Evolutionary conservation across 1,139 yeast species (phyloP).

Genomic region (Saccharomyces hybrid): DNA sequence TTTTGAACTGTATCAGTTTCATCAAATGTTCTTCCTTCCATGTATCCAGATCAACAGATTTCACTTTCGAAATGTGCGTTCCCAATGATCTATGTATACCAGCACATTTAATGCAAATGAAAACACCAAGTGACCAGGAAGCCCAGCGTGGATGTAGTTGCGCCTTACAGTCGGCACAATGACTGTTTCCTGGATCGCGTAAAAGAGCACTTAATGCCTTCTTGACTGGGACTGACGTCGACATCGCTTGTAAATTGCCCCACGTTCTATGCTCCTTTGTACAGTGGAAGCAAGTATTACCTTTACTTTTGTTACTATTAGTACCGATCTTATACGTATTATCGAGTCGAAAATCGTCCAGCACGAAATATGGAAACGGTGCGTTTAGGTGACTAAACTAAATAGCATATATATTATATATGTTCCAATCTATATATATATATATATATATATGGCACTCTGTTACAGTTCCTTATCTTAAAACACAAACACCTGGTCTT

Average conservation of each 20-base stretch:
- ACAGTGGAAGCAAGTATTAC: neutral
- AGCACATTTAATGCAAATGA: slow-evolving; percentile 86
- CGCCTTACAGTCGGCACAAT: slow-evolving; percentile 87
- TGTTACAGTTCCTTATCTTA: slow-evolving; percentile 26
- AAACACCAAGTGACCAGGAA: slow-evolving; percentile 89
- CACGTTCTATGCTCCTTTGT: neutral
- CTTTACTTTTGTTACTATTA: neutral
- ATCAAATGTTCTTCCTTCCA: slow-evolving; percentile 93
- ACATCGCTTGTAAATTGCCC: slow-evolving; percentile 1
- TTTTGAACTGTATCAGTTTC: slow-evolving; percentile 83
- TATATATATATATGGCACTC: neutral
- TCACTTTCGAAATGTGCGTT: slow-evolving; percentile 80
- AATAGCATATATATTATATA: neutral
- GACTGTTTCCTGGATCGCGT: slow-evolving; percentile 64
- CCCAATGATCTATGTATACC: slow-evolving; percentile 96
- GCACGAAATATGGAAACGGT: neutral
- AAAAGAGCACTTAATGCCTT: slow-evolving; percentile 62
- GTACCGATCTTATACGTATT: neutral
- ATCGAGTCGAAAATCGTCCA: neutral
- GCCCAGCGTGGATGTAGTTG: slow-evolving; percentile 96
- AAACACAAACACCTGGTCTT: slow-evolving; percentile 87
- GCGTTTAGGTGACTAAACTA: neutral
- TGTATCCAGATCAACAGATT: slow-evolving; percentile 87
- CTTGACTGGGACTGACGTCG: slow-evolving; percentile 26
- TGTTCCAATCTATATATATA: neutral